Percentiles rank a stretch among this genome's conserved stretches.
phyloP scores from a whole-genome alignment of 1,284 basidiomycete species.

The Sparassis latifolia region DNA sequence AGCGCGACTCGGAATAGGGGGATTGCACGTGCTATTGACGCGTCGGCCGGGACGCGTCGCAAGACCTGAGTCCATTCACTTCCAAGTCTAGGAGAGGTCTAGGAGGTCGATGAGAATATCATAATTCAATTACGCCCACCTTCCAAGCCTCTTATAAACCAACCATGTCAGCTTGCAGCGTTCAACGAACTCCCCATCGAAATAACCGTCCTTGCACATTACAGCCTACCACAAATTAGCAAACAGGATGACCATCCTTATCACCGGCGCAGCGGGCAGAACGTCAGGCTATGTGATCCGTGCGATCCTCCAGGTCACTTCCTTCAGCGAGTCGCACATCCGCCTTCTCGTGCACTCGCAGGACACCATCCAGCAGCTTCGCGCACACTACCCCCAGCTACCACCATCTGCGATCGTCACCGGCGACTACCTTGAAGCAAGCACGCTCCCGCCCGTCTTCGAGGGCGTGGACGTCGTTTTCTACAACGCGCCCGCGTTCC shows the following conservation, averaged over 20 bases:
- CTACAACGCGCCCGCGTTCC: constrained; percentile 26
- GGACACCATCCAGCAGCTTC: constrained; percentile 13
- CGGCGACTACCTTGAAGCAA: constrained; percentile 25
- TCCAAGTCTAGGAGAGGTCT: too few relatives aligned
- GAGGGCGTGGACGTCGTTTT: constrained; percentile 23
- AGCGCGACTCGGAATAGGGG: too few relatives aligned
- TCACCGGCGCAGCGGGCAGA: constrained; percentile 26
- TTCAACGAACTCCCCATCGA: too few relatives aligned
- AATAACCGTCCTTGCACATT: too few relatives aligned
- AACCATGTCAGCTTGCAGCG: too few relatives aligned
- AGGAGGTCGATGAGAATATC: too few relatives aligned
- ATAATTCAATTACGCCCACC: too few relatives aligned
- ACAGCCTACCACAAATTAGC: too few relatives aligned
- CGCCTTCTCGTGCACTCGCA: constrained; percentile 23
- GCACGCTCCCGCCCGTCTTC: constrained; percentile 21
- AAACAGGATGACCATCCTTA: constrained; percentile 21
- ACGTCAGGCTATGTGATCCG: constrained; percentile 24
- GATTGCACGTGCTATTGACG: too few relatives aligned
- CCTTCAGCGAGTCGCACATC: constrained; percentile 11
- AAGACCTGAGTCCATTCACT: too few relatives aligned
- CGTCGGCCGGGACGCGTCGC: too few relatives aligned
- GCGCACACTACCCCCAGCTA: constrained; percentile 12
- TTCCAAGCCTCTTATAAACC: too few relatives aligned
- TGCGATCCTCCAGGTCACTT: constrained; percentile 17
- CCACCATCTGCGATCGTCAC: constrained; percentile 18